Evolutionary conservation across 2,329 filamentous ascomycete species (phyloP).

Genomic region (Talaromyces sp.): DNA sequence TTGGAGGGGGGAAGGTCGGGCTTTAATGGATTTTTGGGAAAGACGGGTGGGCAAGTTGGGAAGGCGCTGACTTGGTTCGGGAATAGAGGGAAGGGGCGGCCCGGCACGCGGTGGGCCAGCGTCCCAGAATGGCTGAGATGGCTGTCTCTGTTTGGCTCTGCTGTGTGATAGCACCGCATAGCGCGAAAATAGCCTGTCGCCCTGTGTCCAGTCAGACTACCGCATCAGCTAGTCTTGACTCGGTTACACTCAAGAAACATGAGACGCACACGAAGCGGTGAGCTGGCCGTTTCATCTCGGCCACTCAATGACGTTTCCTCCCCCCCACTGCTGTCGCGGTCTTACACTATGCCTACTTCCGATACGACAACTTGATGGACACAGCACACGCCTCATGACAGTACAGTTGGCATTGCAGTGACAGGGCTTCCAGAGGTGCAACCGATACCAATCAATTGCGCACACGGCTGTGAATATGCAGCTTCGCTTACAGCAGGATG

Average conservation of each 20-base stretch:
- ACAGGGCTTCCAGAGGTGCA: constrained; percentile 1
- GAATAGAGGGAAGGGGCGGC: constrained; percentile 18
- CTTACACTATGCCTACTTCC: background rate
- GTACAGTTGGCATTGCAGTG: constrained; percentile 19
- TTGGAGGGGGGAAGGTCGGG: constrained; percentile 17
- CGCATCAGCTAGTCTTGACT: background rate
- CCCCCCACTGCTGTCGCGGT: background rate
- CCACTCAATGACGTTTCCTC: constrained; percentile 6
- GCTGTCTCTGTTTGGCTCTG: constrained; percentile 5
- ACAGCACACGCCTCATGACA: background rate
- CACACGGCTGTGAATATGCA: constrained; percentile 17
- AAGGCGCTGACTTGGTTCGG: background rate
- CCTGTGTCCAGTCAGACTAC: constrained; percentile 8
- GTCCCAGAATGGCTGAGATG: constrained; percentile 16
- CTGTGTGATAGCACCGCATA: constrained; percentile 5
- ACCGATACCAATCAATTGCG: constrained; percentile 15
- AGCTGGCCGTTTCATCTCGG: constrained; percentile 6
- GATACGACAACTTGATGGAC: constrained; percentile 8
- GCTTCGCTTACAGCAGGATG: constrained; percentile 3
- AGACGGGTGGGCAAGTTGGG: background rate
- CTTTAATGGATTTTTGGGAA: constrained; percentile 19
- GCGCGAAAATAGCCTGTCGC: background rate
- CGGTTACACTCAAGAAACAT: constrained; percentile 4
- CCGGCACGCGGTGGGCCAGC: constrained; percentile 21
- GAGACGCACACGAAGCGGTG: constrained; percentile 17